Percentiles rank a stretch among this genome's conserved stretches.
Evolutionary conservation across 108 stramenopile genomes (phyloP).

Genomic region (Cylindrotheca closterium): DNA sequence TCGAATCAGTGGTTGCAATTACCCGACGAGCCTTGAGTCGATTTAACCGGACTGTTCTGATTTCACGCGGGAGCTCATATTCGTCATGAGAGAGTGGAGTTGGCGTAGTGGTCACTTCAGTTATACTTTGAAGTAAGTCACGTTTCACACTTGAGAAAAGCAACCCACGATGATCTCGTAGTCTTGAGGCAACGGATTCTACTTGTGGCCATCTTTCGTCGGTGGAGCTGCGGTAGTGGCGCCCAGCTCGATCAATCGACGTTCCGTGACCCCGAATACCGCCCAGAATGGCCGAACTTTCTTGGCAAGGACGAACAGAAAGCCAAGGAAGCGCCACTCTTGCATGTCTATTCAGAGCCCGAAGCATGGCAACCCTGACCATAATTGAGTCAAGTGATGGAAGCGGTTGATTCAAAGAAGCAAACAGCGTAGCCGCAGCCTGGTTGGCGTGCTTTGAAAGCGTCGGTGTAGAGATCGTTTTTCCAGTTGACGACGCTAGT

Average conservation of each 20-base stretch:
- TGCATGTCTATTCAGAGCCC: constrained; percentile 78
- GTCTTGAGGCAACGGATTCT: constrained; percentile 48
- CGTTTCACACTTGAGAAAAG: constrained; percentile 78
- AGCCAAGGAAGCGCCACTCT: constrained; percentile 72
- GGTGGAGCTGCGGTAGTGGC: constrained; percentile 9
- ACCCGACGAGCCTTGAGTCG: constrained; percentile 78
- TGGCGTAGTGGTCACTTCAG: constrained; percentile 86
- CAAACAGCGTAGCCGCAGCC: constrained; percentile 51
- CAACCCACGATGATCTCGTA: constrained; percentile 49
- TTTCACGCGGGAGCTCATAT: constrained; percentile 94
- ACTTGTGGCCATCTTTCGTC: constrained; percentile 58
- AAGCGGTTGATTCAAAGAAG: constrained; percentile 15
- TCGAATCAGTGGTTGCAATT: constrained; percentile 44
- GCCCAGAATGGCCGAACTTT: constrained; percentile 76
- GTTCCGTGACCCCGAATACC: constrained; percentile 77
- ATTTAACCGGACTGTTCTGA: constrained; percentile 89
- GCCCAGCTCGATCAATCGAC: constrained; percentile 71
- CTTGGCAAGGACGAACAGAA: constrained; percentile 75
- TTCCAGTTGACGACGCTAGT: constrained; percentile 18
- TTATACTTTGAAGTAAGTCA: constrained; percentile 65
- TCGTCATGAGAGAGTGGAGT: constrained; percentile 95
- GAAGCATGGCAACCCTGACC: constrained; percentile 73
- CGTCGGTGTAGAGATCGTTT: background rate
- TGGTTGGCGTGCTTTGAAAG: constrained; percentile 35
- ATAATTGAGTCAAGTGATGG: constrained; percentile 61